Percentiles rank a stretch among this genome's conserved stretches.
Conservation (phyloP, 257 asterid species). For the Paraleonurus japonicus region DNA sequence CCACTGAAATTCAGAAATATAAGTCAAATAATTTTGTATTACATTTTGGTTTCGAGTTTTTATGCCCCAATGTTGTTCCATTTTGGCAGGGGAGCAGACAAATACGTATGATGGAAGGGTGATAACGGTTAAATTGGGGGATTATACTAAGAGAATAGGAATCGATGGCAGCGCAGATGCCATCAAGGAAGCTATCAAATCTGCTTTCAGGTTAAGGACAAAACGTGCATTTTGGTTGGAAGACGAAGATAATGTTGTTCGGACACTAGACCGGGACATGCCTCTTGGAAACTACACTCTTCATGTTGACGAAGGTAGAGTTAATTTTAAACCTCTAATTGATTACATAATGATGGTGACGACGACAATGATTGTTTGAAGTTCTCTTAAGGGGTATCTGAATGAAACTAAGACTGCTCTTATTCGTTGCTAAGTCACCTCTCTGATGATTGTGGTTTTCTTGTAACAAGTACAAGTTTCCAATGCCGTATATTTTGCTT, state of each 20-base stretch:
- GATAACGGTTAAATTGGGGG: constrained; percentile 73
- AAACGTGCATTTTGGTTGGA: constrained; percentile 95
- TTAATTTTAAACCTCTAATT: constrained; percentile 6
- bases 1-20: not conserved
- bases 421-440: not conserved
- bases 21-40: not conserved
- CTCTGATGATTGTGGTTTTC: not conserved
- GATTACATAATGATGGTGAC: not conserved
- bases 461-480: not conserved
- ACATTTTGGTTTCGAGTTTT: not conserved
- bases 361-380: not conserved
- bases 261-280: constrained; percentile 86
- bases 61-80: not conserved
- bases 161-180: constrained; percentile 76
- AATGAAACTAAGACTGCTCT: not conserved
- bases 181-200: constrained; percentile 77
- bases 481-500: not conserved
- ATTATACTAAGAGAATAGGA: constrained; percentile 68
- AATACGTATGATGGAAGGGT: constrained; percentile 71
- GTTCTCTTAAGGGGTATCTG: constrained; percentile 4
- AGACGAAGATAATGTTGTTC: constrained; percentile 75
- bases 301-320: constrained; percentile 88
- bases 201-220: constrained; percentile 76
- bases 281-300: constrained; percentile 86
- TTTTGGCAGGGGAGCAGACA: constrained; percentile 60